Evolutionary conservation across 108 stramenopile genomes (phyloP).

Genomic region (Conticribra guillardii): DNA sequence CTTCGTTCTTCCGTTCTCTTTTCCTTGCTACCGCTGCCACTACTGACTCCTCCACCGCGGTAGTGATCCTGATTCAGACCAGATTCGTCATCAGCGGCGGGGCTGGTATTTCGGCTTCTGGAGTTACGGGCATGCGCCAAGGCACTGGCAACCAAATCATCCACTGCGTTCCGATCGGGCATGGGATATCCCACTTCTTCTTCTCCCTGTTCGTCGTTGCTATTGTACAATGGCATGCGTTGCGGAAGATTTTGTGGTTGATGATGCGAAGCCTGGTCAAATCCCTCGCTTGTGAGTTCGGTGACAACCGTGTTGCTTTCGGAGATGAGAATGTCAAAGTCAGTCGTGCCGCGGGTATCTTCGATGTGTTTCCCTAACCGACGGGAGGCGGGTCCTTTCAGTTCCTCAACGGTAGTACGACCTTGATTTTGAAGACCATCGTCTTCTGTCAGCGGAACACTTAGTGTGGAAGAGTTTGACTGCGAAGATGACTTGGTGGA

Average conservation of each 20-base stretch:
- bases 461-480: neutral
- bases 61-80: neutral
- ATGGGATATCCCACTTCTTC: too few species aligned
- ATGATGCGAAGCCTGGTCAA: too few species aligned
- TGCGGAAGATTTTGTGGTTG: too few species aligned
- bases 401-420: neutral
- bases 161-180: neutral
- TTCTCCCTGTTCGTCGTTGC: too few species aligned
- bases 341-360: neutral
- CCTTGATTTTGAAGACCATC: neutral
- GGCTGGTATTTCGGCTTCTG: neutral
- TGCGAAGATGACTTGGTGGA: neutral
- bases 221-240: neutral
- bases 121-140: neutral
- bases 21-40: neutral
- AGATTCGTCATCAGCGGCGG: neutral
- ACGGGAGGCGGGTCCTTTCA: neutral
- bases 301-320: neutral
- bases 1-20: neutral
- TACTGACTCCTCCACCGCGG: neutral
- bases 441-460: neutral
- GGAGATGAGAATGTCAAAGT: conserved; percentile 1
- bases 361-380: neutral
- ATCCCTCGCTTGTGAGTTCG: neutral
- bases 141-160: neutral